Evolutionary conservation across 106 monocot genomes (phyloP).

Genomic region (Apostasia shenzhenica): DNA sequence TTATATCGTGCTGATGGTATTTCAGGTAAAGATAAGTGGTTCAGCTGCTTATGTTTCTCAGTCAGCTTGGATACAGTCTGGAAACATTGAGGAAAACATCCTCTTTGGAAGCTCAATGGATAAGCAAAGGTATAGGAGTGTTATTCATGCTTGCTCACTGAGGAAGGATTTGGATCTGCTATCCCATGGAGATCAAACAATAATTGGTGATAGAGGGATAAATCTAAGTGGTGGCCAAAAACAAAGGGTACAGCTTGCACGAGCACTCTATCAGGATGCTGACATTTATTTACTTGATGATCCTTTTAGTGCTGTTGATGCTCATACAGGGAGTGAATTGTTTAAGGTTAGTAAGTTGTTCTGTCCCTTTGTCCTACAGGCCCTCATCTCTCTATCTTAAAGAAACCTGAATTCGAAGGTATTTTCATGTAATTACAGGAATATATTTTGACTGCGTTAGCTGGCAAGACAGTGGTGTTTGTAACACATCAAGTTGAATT

Average conservation of each 20-base stretch:
- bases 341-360: constrained; percentile 46
- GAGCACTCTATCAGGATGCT: constrained; percentile 96
- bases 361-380: neutral
- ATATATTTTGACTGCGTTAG: constrained; percentile 78
- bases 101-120: constrained; percentile 86
- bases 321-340: constrained; percentile 87
- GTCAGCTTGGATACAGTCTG: constrained; percentile 98
- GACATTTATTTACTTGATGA: constrained; percentile 98
- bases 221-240: constrained; percentile 98
- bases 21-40: constrained; percentile 80
- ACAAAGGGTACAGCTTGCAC: constrained; percentile 90
- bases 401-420: neutral
- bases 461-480: constrained; percentile 79
- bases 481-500: constrained; percentile 99
- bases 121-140: constrained; percentile 63
- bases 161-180: constrained; percentile 85
- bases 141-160: constrained; percentile 78
- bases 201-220: constrained; percentile 96
- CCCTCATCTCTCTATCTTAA: neutral
- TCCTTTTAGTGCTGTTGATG: constrained; percentile 97
- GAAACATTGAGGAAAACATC: constrained; percentile 90
- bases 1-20: neutral
- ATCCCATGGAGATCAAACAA: constrained; percentile 89
- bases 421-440: constrained; percentile 42
- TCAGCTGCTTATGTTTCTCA: constrained; percentile 86